Conservation (phyloP, 2,329 filamentous ascomycete species). For the Aureobasidium sp. region DNA sequence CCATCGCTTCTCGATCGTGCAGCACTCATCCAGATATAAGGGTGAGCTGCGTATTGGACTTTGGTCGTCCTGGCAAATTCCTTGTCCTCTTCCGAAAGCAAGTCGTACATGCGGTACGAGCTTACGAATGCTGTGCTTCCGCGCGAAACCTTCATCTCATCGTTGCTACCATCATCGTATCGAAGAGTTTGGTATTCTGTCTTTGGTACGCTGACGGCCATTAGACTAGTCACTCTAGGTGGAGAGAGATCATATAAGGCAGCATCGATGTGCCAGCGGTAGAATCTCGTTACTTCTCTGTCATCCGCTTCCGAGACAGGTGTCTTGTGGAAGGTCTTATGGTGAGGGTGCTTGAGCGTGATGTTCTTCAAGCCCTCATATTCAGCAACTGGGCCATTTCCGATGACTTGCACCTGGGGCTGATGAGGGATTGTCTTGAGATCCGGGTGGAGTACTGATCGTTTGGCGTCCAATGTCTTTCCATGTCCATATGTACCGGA, state of each 20-base stretch:
- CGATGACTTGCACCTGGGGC: conserved; percentile 73
- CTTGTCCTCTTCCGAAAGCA: conserved; percentile 58
- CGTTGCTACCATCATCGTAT: conserved; percentile 65
- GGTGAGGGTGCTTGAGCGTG: conserved; percentile 66
- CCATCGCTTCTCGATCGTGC: conserved; percentile 62
- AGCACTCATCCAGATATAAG: conserved; percentile 73
- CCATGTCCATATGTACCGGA: conserved; percentile 65
- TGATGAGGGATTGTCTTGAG: conserved; percentile 75
- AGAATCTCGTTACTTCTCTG: conserved; percentile 54
- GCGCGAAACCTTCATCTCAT: conserved; percentile 60
- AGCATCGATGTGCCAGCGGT: conserved; percentile 75
- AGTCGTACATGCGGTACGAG: conserved; percentile 63
- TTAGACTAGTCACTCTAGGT: conserved; percentile 63
- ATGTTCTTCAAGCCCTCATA: conserved; percentile 67
- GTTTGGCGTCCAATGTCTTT: conserved; percentile 62
- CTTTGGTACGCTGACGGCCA: conserved; percentile 65
- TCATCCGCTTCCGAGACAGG: conserved; percentile 56
- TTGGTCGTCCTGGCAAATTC: conserved; percentile 59
- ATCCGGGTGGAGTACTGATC: conserved; percentile 65
- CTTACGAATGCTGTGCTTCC: conserved; percentile 72
- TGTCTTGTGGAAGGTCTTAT: conserved; percentile 66
- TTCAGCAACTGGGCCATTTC: conserved; percentile 61
- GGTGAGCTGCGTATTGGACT: conserved; percentile 70
- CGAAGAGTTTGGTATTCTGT: conserved; percentile 60
- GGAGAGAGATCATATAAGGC: conserved; percentile 70